Percentiles rank a stretch among this genome's conserved stretches.
These are phyloP conservation scores for Mucor indicus DNA, from an alignment of 371 early-diverging fungal genomes.

Conservation along the genomic window DNA sequence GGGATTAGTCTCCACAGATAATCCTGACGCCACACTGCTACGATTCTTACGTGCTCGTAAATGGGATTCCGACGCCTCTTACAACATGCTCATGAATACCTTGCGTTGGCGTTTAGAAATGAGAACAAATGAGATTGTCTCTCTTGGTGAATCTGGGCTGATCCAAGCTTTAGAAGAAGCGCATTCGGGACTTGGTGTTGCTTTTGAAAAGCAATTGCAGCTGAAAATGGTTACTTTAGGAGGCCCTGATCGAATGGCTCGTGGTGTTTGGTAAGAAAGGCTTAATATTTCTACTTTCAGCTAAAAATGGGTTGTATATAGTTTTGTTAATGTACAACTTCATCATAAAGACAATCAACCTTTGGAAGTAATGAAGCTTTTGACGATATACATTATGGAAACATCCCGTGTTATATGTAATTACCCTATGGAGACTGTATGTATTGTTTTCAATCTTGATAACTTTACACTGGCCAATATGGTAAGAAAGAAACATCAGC, in stretches of 20 bases:
- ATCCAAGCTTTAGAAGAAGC: conserved; percentile 34
- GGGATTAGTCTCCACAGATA: conserved; percentile 53
- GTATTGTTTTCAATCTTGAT: conserved; percentile 78
- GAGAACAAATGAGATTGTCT: conserved; percentile 54
- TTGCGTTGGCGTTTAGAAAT: conserved; percentile 65
- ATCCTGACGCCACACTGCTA: conserved; percentile 64
- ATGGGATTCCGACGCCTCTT: conserved; percentile 71
- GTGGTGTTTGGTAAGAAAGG: conserved; percentile 64
- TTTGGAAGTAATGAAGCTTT: conserved; percentile 45
- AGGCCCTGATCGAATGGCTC: conserved; percentile 53
- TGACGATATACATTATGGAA: conserved; percentile 78
- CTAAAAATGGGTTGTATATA: conserved; percentile 7
- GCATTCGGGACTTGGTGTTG: conserved; percentile 7
- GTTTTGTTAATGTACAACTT: conserved; percentile 54
- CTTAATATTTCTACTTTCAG: background rate
- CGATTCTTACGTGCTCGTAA: conserved; percentile 79
- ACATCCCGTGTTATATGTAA: conserved; percentile 69
- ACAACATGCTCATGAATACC: conserved; percentile 57
- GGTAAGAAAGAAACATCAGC: no score
- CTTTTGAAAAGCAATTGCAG: conserved; percentile 13
- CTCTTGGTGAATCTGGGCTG: conserved; percentile 53
- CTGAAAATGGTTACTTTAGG: conserved; percentile 34
- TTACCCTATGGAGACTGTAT: conserved; percentile 41
- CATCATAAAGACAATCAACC: conserved; percentile 50
- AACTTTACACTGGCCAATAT: conserved; percentile 79